A percentile compares a stretch with the other conserved stretches of the same genome.
Conservation (phyloP, 306 rosid species). For the Comarum palustre region DNA sequence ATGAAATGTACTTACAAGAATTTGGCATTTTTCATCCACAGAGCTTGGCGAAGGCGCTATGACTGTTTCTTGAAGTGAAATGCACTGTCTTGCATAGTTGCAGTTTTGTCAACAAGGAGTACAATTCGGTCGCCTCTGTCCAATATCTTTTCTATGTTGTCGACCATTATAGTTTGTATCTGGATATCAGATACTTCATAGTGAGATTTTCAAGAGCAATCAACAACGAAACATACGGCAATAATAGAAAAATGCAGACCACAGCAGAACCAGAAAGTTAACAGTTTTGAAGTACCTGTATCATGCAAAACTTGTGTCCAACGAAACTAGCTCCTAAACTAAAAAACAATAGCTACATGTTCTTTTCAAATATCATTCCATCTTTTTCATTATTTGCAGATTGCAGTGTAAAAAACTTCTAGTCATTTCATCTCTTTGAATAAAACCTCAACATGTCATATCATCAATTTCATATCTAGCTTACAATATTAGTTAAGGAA, state of each 20-base stretch:
- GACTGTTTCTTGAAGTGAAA: slow-evolving; percentile 97
- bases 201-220: slow-evolving; percentile 12
- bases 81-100: slow-evolving; percentile 96
- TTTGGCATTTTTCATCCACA: slow-evolving; percentile 97
- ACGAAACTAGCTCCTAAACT: slow-evolving; percentile 8
- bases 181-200: slow-evolving; percentile 35
- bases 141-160: slow-evolving; percentile 85
- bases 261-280: neutral
- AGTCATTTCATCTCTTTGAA: neutral
- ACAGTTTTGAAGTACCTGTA: neutral
- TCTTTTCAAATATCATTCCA: neutral
- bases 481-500: neutral
- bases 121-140: slow-evolving; percentile 97
- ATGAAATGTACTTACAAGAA: slow-evolving; percentile 63
- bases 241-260: neutral
- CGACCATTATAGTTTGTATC: slow-evolving; percentile 94
- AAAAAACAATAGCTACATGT: neutral
- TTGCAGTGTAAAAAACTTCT: neutral
- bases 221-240: neutral
- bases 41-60: slow-evolving; percentile 84
- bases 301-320: neutral
- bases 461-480: neutral
- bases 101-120: slow-evolving; percentile 93
- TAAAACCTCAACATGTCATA: neutral
- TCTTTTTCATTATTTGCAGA: neutral